Conservation (phyloP, 2,329 filamentous ascomycete species). For the Beauveria sp. region DNA sequence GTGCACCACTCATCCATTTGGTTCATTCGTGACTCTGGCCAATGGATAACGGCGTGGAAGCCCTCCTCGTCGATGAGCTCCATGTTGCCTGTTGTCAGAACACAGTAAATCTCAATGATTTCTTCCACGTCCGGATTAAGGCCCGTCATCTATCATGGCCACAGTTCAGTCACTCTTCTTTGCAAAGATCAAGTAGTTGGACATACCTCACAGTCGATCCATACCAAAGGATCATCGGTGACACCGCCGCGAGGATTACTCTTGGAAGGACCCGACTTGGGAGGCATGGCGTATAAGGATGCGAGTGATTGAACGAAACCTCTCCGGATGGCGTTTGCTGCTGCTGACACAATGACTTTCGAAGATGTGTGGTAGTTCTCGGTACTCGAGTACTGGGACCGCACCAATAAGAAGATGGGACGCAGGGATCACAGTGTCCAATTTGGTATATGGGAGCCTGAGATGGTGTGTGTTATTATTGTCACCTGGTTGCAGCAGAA, state of each 20-base stretch:
- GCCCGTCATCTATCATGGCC: slow-evolving; percentile 65
- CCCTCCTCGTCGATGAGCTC: slow-evolving; percentile 67
- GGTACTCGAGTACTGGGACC: not conserved
- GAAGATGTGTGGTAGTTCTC: not conserved
- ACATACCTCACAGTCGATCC: slow-evolving; percentile 65
- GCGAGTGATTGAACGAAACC: not conserved
- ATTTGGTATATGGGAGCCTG: not conserved
- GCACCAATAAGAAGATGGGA: not conserved
- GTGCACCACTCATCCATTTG: slow-evolving; percentile 88
- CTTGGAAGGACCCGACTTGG: slow-evolving; percentile 15
- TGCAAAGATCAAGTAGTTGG: not conserved
- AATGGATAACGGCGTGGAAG: slow-evolving; percentile 75
- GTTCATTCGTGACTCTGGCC: slow-evolving; percentile 60
- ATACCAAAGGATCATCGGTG: slow-evolving; percentile 60
- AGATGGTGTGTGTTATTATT: not conserved
- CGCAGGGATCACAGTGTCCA: not conserved
- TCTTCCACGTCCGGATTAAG: slow-evolving; percentile 67
- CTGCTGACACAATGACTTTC: not conserved
- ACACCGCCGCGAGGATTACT: slow-evolving; percentile 10
- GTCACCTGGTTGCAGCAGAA: not conserved
- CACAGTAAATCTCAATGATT: slow-evolving; percentile 87
- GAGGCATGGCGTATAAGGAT: not conserved
- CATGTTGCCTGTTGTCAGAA: slow-evolving; percentile 77
- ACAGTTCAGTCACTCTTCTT: not conserved
- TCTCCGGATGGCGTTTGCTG: not conserved